These are phyloP conservation scores for Aspergillus pseudoterreus DNA, from an alignment of 2,329 filamentous ascomycete species.

Conservation along the genomic window DNA sequence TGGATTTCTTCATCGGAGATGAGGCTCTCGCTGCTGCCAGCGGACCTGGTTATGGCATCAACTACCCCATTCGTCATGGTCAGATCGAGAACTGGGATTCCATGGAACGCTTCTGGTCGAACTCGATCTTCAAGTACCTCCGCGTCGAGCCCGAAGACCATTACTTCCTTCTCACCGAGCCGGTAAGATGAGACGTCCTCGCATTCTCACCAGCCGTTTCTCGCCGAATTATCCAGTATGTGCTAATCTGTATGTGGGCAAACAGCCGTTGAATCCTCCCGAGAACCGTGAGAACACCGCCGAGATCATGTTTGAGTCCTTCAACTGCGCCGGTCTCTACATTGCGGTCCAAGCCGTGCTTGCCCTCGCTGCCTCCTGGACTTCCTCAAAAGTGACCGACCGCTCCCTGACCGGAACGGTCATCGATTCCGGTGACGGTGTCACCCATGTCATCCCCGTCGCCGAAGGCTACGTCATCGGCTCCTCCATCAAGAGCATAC, in stretches of 20 bases:
- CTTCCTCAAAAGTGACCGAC: constrained; percentile 94
- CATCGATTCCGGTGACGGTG: constrained; percentile 97
- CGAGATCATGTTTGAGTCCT: constrained; percentile 99
- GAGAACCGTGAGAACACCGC: constrained; percentile 99
- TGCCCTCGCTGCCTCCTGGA: constrained; percentile 95
- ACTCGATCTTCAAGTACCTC: constrained; percentile 99
- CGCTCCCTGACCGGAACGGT: constrained; percentile 94
- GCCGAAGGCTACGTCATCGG: constrained; percentile 98
- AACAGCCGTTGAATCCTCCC: constrained; percentile 87
- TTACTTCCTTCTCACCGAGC: constrained; percentile 96
- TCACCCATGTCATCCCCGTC: constrained; percentile 97
- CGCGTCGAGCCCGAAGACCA: constrained; percentile 98
- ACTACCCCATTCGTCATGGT: constrained; percentile 96
- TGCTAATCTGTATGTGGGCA: neutral
- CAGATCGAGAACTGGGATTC: constrained; percentile 99
- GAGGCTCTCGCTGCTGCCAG: constrained; percentile 81
- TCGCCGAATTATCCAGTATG: neutral
- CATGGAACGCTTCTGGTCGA: constrained; percentile 99
- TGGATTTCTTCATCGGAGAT: constrained; percentile 98
- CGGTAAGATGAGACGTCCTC: constrained; percentile 55
- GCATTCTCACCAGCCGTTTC: neutral
- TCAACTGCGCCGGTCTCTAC: constrained; percentile 98
- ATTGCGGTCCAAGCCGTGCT: constrained; percentile 98
- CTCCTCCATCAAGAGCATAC: constrained; percentile 98
- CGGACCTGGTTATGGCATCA: constrained; percentile 90